phyloP scores from a whole-genome alignment of 345 rosid species.

The Excoecaria agallocha region DNA sequence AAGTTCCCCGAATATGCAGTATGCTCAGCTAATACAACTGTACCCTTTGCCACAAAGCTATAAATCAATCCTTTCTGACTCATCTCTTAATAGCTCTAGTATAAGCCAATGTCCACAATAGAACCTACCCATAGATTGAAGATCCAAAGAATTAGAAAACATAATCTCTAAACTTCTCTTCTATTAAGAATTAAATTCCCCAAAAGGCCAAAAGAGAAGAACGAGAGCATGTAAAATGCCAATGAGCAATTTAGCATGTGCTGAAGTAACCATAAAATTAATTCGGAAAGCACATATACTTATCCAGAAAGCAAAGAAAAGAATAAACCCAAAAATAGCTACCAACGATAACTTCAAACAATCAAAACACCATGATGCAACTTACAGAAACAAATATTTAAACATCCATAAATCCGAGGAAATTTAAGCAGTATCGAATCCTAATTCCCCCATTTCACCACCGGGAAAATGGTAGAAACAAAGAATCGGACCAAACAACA shows the following conservation, averaged over 20 bases:
- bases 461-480: background rate
- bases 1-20: conserved; percentile 91
- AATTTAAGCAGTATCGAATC: background rate
- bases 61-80: conserved; percentile 89
- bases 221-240: background rate
- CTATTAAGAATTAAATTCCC: background rate
- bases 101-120: conserved; percentile 9
- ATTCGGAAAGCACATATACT: background rate
- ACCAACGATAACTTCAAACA: background rate
- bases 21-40: conserved; percentile 89
- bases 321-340: background rate
- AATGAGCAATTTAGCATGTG: background rate
- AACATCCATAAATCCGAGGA: background rate
- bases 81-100: conserved; percentile 41
- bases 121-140: background rate
- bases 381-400: background rate
- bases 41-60: conserved; percentile 94
- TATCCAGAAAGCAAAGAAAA: too few relatives aligned
- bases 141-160: background rate
- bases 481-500: background rate
- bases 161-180: background rate
- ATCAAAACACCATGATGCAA: background rate
- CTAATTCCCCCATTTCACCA: background rate
- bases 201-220: too few relatives aligned
- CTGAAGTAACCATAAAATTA: background rate